phyloP scores from a whole-genome alignment of 176 grass and related monocot genomes.

The Triticum urartu region DNA sequence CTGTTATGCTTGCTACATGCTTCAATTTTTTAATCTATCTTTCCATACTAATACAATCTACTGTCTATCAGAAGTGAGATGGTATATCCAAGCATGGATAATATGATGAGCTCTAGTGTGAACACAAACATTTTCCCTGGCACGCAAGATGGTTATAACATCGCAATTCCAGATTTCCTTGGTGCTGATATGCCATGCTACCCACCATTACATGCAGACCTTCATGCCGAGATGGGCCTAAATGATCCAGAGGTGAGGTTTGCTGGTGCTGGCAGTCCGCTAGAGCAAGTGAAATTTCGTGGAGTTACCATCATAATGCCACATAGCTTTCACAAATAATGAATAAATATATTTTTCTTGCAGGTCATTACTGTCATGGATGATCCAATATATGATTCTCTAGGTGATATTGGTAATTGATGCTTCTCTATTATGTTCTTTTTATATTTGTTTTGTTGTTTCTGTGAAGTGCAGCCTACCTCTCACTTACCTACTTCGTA shows the following conservation, averaged over 20 bases:
- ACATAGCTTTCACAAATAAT: conserved; percentile 15
- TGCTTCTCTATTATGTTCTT: conserved; percentile 7
- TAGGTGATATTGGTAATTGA: conserved; percentile 71
- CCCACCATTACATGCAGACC: conserved; percentile 58
- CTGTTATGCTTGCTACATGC: neutral
- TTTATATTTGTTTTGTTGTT: conserved; percentile 10
- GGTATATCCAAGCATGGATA: conserved; percentile 65
- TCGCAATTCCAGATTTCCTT: conserved; percentile 86
- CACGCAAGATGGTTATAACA: conserved; percentile 74
- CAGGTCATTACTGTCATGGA: conserved; percentile 66
- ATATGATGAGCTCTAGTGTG: conserved; percentile 46
- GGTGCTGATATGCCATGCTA: conserved; percentile 74
- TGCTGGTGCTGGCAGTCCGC: neutral
- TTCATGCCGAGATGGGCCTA: conserved; percentile 66
- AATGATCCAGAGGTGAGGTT: conserved; percentile 47
- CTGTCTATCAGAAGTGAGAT: conserved; percentile 47
- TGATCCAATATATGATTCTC: conserved; percentile 73
- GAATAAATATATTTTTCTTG: conserved; percentile 29
- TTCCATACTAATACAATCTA: conserved; percentile 19
- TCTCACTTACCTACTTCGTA: neutral
- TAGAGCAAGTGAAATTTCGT: neutral
- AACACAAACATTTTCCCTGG: conserved; percentile 59
- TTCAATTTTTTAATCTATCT: neutral
- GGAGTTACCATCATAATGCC: neutral
- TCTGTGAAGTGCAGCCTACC: neutral